These are phyloP conservation scores for Lachancea lanzarotensis DNA, from an alignment of 805 yeast genomes.

Conservation along the genomic window DNA sequence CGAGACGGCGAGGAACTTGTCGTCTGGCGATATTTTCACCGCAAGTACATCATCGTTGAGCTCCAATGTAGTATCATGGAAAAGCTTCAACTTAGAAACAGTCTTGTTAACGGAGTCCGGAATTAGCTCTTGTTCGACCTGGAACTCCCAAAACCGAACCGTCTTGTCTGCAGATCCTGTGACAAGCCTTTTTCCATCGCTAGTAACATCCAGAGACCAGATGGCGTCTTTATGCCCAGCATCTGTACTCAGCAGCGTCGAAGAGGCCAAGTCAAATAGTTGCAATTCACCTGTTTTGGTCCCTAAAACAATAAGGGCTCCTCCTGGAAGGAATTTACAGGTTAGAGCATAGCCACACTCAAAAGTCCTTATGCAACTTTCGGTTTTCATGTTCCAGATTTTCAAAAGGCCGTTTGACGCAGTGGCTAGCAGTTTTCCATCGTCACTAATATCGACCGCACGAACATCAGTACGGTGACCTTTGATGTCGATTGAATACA, in stretches of 20 bases:
- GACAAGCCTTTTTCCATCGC: constrained; percentile 76
- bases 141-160: constrained; percentile 84
- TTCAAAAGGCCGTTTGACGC: constrained; percentile 88
- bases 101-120: constrained; percentile 56
- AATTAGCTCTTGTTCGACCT: constrained; percentile 56
- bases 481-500: constrained; percentile 56
- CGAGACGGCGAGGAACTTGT: constrained; percentile 72
- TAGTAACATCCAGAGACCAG: constrained; percentile 84
- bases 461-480: constrained; percentile 93
- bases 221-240: constrained; percentile 76
- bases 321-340: constrained; percentile 84
- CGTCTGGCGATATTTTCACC: constrained; percentile 74
- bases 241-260: constrained; percentile 63
- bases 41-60: constrained; percentile 78
- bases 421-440: constrained; percentile 72
- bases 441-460: constrained; percentile 73
- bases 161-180: constrained; percentile 93
- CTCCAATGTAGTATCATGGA: constrained; percentile 77
- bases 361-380: constrained; percentile 75
- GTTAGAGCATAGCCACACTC: constrained; percentile 84
- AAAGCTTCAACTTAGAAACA: constrained; percentile 49
- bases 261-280: constrained; percentile 78
- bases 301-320: constrained; percentile 77
- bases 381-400: constrained; percentile 75
- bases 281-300: constrained; percentile 82